Evolutionary conservation across 345 rosid species (phyloP).

Genomic region (Acer campestre): DNA sequence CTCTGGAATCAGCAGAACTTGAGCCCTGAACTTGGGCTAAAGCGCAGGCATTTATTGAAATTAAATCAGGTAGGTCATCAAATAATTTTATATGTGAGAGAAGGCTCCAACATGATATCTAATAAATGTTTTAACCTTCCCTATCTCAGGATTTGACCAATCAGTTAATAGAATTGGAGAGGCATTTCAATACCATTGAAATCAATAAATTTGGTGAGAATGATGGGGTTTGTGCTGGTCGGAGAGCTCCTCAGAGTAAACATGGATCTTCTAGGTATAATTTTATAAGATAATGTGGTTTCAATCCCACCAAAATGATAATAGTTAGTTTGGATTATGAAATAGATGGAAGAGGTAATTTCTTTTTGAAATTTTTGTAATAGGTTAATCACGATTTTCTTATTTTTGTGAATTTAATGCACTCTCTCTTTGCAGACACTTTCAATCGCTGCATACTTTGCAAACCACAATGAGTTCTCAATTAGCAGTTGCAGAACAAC

Average conservation of each 20-base stretch:
- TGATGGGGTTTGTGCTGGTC: constrained; percentile 45
- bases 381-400: neutral
- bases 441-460: constrained; percentile 70
- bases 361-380: neutral
- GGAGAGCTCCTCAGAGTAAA: constrained; percentile 51
- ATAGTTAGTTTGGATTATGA: constrained; percentile 8
- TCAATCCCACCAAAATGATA: neutral
- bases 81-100: constrained; percentile 4
- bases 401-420: constrained; percentile 19
- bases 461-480: constrained; percentile 77
- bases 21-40: constrained; percentile 83
- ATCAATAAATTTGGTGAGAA: constrained; percentile 71
- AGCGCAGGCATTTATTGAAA: constrained; percentile 58
- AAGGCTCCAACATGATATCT: constrained; percentile 19
- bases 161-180: constrained; percentile 82
- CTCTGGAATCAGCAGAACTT: constrained; percentile 88
- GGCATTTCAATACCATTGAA: constrained; percentile 87
- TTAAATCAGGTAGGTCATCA: constrained; percentile 61
- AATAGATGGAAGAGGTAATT: constrained; percentile 5
- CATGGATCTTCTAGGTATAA: constrained; percentile 67
- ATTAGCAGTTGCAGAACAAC: constrained; percentile 84
- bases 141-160: constrained; percentile 74
- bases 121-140: constrained; percentile 18
- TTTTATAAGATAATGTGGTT: constrained; percentile 14
- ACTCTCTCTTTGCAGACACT: constrained; percentile 52